Percentiles rank a stretch among this genome's conserved stretches.
These are phyloP conservation scores for Microcos paniculata DNA, from an alignment of 345 rosid genomes.

Conservation along the genomic window DNA sequence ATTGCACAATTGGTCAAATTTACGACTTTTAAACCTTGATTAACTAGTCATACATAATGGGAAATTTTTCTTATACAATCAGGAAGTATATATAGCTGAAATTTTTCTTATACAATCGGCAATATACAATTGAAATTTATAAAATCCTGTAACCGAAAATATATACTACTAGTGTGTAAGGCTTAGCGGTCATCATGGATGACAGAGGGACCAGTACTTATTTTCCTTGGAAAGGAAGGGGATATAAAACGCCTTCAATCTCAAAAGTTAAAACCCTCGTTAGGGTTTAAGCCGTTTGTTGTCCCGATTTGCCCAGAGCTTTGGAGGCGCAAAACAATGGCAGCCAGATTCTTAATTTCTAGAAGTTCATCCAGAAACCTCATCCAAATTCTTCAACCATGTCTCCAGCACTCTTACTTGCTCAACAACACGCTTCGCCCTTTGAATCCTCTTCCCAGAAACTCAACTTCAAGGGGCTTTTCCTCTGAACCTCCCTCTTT, in stretches of 20 bases:
- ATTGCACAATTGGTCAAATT: no score
- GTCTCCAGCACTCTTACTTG: slow-evolving; percentile 12
- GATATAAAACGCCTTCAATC: background rate
- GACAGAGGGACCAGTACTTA: background rate
- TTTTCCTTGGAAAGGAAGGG: background rate
- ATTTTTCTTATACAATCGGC: no score
- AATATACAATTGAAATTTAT: no score
- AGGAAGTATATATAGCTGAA: no score
- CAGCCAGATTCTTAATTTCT: slow-evolving; percentile 24
- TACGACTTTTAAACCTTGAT: no score
- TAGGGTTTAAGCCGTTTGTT: background rate
- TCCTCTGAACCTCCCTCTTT: slow-evolving; percentile 25
- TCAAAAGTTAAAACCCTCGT: background rate
- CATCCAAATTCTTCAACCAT: slow-evolving; percentile 18
- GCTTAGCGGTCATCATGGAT: no score
- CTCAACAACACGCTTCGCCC: slow-evolving; percentile 16
- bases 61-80: no score
- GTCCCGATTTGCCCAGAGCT: slow-evolving; percentile 8
- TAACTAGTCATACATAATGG: no score
- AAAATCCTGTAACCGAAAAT: no score
- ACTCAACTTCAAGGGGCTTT: slow-evolving; percentile 23
- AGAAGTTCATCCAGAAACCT: slow-evolving; percentile 16
- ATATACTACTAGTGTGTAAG: no score
- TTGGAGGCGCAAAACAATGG: slow-evolving; percentile 16
- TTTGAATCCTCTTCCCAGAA: slow-evolving; percentile 11